A percentile compares a stretch with the other conserved stretches of the same genome.
Evolutionary conservation across 129 eudicot genomes (phyloP).

Genomic region (Escallonia rubra): DNA sequence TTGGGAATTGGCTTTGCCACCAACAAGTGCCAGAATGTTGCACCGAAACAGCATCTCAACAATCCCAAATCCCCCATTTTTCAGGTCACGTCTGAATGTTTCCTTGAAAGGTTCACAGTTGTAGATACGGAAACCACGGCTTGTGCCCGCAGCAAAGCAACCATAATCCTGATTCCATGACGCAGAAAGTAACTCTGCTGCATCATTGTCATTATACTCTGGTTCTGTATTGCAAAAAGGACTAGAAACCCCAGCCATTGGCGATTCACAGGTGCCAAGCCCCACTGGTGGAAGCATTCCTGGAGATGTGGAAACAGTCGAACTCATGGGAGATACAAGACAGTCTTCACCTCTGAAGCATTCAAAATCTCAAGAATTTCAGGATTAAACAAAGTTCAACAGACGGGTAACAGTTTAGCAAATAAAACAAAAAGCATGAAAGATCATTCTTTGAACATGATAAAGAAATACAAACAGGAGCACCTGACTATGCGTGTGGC

Average conservation of each 20-base stretch:
- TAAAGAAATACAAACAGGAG: neutral
- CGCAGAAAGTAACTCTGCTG: conserved; percentile 57
- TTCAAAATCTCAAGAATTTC: conserved; percentile 14
- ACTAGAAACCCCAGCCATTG: conserved; percentile 38
- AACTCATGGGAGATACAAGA: conserved; percentile 40
- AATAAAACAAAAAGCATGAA: neutral
- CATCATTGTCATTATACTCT: conserved; percentile 44
- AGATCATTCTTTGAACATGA: neutral
- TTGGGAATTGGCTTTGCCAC: conserved; percentile 60
- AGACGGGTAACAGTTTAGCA: neutral
- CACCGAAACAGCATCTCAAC: conserved; percentile 83
- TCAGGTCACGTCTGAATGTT: conserved; percentile 82
- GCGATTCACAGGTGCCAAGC: conserved; percentile 30
- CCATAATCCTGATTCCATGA: conserved; percentile 96
- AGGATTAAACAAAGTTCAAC: neutral
- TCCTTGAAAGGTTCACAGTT: conserved; percentile 80
- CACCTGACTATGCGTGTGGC: neutral
- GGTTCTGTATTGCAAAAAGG: conserved; percentile 35
- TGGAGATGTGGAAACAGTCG: conserved; percentile 43
- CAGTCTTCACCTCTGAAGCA: conserved; percentile 26
- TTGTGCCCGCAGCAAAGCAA: conserved; percentile 93
- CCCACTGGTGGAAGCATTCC: conserved; percentile 36
- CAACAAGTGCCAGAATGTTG: conserved; percentile 88
- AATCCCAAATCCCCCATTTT: conserved; percentile 79
- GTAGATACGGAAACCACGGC: conserved; percentile 74